Percentiles rank a stretch among this genome's conserved stretches.
Conservation (phyloP, 2,329 filamentous ascomycete genomes). For the Cladophialophora chaetospira region DNA sequence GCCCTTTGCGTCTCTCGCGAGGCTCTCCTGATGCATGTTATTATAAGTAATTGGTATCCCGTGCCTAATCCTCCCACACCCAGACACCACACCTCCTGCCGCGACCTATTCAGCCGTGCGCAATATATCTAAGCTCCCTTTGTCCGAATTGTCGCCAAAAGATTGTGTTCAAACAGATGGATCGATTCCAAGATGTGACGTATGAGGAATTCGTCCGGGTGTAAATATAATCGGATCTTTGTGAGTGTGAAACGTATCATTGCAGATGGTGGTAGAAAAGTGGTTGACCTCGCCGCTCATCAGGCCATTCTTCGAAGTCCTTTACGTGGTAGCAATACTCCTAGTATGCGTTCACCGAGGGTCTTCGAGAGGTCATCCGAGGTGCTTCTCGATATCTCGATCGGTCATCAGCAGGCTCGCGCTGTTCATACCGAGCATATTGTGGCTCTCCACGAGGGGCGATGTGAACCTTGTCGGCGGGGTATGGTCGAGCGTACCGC, state of each 20-base stretch:
- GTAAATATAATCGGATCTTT: slow-evolving; percentile 6
- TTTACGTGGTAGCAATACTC: neutral
- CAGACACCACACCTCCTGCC: neutral
- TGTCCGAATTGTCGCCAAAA: neutral
- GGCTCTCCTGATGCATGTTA: slow-evolving; percentile 11
- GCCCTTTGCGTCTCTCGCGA: slow-evolving; percentile 12
- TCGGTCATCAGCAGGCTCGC: slow-evolving; percentile 17
- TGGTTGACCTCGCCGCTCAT: neutral
- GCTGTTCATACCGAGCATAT: slow-evolving; percentile 22
- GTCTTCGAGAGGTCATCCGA: slow-evolving; percentile 20
- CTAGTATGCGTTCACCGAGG: slow-evolving; percentile 26
- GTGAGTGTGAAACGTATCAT: neutral
- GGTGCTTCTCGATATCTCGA: slow-evolving; percentile 21
- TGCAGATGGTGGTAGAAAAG: slow-evolving; percentile 2
- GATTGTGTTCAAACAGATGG: slow-evolving; percentile 10
- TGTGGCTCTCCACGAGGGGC: slow-evolving; percentile 21
- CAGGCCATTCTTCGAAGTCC: neutral
- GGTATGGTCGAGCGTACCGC: slow-evolving; percentile 20
- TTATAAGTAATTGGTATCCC: neutral
- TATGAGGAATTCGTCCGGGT: slow-evolving; percentile 2
- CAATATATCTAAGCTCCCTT: too few species aligned
- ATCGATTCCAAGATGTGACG: neutral
- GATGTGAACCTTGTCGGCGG: slow-evolving; percentile 24
- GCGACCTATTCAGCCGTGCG: too few species aligned
- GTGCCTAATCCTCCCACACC: neutral